phyloP scores from a whole-genome alignment of 2,329 filamentous ascomycete genomes.

The Sordariomycetes sp. region DNA sequence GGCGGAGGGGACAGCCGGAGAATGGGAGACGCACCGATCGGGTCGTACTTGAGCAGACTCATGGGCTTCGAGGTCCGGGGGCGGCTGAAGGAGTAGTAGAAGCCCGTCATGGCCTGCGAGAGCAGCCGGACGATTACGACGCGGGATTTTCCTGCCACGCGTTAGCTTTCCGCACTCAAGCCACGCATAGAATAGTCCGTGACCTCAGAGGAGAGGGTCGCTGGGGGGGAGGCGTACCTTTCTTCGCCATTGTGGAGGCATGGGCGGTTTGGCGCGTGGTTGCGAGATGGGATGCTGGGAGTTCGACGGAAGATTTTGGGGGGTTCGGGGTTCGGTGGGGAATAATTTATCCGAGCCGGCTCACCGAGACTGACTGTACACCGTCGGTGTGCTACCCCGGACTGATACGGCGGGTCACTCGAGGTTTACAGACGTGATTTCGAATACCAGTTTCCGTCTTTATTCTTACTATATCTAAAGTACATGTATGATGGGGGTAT shows the following conservation, averaged over 20 bases:
- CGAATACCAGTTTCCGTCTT: too few species aligned
- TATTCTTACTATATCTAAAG: too few species aligned
- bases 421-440: not conserved
- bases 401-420: too few species aligned
- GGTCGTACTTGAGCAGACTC: constrained; percentile 98
- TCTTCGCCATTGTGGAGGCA: constrained; percentile 20
- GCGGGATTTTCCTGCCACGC: constrained; percentile 70
- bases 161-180: not conserved
- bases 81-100: constrained; percentile 83
- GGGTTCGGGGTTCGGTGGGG: not conserved
- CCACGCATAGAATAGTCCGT: too few species aligned
- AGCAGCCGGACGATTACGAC: constrained; percentile 86
- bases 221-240: constrained; percentile 11
- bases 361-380: not conserved
- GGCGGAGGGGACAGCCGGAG: not conserved
- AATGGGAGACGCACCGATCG: constrained; percentile 52
- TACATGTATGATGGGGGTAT: too few species aligned
- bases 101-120: constrained; percentile 98
- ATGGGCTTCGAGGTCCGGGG: constrained; percentile 71
- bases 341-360: not conserved
- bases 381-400: too few species aligned
- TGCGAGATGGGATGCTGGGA: not conserved
- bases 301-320: not conserved
- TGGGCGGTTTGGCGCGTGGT: not conserved
- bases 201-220: not conserved